Conservation (phyloP, 2,329 filamentous ascomycete species). For the Rhynchosporium secalis region DNA sequence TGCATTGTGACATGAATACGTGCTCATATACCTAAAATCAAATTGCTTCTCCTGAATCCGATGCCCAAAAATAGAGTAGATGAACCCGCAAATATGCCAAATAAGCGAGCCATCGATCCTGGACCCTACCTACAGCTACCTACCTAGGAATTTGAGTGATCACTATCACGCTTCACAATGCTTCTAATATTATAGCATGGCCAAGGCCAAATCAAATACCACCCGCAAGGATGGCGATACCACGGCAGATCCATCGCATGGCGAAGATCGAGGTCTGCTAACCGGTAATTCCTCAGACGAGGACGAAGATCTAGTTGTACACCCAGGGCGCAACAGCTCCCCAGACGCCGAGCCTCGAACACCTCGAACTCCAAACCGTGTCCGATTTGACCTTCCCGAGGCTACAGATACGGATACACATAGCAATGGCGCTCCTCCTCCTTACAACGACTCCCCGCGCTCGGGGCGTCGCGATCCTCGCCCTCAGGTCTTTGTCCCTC, state of each 20-base stretch:
- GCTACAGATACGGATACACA: constrained; percentile 35
- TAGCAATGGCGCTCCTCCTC: constrained; percentile 47
- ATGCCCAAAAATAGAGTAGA: constrained; percentile 16
- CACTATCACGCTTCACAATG: constrained; percentile 39
- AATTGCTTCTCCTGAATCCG: constrained; percentile 6
- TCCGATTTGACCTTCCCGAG: constrained; percentile 41
- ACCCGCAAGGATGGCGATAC: constrained; percentile 34
- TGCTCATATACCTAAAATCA: background rate
- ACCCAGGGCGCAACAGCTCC: constrained; percentile 27
- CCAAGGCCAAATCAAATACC: constrained; percentile 44
- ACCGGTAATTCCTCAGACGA: constrained; percentile 37
- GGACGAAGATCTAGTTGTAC: constrained; percentile 36
- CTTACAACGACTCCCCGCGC: constrained; percentile 34
- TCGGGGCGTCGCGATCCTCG: constrained; percentile 38
- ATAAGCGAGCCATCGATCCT: constrained; percentile 25
- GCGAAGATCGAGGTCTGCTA: constrained; percentile 45
- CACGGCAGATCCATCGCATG: constrained; percentile 30
- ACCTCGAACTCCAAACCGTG: constrained; percentile 39
- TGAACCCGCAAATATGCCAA: background rate
- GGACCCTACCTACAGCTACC: constrained; percentile 6
- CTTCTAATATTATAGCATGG: constrained; percentile 45
- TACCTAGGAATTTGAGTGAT: constrained; percentile 1
- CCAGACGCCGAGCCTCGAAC: constrained; percentile 29
- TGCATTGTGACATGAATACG: background rate
- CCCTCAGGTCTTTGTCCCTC: constrained; percentile 51